Evolutionary conservation across 495 filamentous ascomycete genomes (phyloP).

Genomic region (Extremus antarcticus): DNA sequence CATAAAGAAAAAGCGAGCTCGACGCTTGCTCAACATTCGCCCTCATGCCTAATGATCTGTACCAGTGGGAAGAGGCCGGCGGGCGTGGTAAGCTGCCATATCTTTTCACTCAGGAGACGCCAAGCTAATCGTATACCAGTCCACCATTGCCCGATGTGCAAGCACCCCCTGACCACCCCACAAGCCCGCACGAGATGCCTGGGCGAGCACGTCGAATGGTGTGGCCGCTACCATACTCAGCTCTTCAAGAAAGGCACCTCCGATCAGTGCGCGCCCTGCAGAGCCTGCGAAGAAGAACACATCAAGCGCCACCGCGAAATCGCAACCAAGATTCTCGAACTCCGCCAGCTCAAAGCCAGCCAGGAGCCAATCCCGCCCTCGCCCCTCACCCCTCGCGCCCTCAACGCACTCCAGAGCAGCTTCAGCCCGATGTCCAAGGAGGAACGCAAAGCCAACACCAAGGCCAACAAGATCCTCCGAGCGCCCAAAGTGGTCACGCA

Average conservation of each 20-base stretch:
- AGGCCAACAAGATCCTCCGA: conserved; percentile 6
- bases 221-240: conserved; percentile 19
- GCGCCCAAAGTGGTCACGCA: conserved; percentile 12
- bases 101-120: too few relatives aligned
- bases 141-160: conserved; percentile 25
- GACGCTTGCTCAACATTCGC: not conserved
- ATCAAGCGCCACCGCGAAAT: conserved; percentile 20
- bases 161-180: conserved; percentile 16
- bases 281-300: conserved; percentile 13
- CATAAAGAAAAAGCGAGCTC: not conserved
- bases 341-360: not conserved
- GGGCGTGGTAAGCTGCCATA: conserved; percentile 17
- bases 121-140: too few relatives aligned
- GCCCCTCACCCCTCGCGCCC: not conserved
- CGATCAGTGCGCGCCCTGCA: conserved; percentile 18
- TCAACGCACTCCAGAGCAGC: not conserved
- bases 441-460: conserved; percentile 10
- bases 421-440: conserved; percentile 8
- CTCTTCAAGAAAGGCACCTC: conserved; percentile 22
- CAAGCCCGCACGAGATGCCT: conserved; percentile 13
- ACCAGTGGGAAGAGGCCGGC: conserved; percentile 20
- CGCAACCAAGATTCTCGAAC: conserved; percentile 11
- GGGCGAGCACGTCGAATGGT: conserved; percentile 26
- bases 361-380: not conserved
- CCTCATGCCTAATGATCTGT: conserved; percentile 14